phyloP scores from a whole-genome alignment of 768 basidiomycete species.

The Lepiota venenata region DNA sequence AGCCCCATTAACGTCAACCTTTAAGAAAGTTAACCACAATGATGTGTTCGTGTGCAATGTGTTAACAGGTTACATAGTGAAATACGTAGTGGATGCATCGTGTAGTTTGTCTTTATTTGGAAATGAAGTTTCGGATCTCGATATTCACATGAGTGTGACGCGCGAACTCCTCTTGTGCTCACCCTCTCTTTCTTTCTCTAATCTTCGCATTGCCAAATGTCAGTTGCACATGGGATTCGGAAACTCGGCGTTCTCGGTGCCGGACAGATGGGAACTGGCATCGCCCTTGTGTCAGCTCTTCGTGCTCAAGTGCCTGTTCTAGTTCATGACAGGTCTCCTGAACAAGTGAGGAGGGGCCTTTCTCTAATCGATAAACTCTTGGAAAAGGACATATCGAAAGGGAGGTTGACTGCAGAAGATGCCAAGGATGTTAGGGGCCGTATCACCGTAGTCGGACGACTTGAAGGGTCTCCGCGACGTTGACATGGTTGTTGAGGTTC shows the following conservation, averaged over 20 bases:
- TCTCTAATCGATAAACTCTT: slow-evolving; percentile 77
- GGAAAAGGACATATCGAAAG: slow-evolving; percentile 87
- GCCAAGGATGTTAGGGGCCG: slow-evolving; percentile 72
- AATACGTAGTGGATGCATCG: background rate
- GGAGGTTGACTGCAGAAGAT: slow-evolving; percentile 61
- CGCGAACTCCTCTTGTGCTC: background rate
- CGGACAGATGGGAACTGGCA: slow-evolving; percentile 91
- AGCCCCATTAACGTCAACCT: slow-evolving; percentile 16
- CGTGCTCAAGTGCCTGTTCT: slow-evolving; percentile 84
- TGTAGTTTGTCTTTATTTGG: slow-evolving; percentile 2
- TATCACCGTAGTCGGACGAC: slow-evolving; percentile 53
- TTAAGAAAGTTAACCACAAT: background rate
- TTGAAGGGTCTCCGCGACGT: slow-evolving; percentile 67
- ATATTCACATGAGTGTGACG: slow-evolving; percentile 6
- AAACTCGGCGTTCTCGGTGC: slow-evolving; percentile 77
- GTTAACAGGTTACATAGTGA: too few species aligned
- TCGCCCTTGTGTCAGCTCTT: slow-evolving; percentile 83
- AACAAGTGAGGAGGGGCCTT: slow-evolving; percentile 73
- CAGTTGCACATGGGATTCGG: slow-evolving; percentile 66
- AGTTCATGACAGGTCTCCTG: slow-evolving; percentile 74
- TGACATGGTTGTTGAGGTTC: slow-evolving; percentile 89
- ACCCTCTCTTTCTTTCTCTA: slow-evolving; percentile 1
- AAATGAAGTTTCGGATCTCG: background rate
- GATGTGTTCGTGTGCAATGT: background rate
- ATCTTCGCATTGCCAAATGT: slow-evolving; percentile 3